Base-by-base conservation (phyloP, 768 basidiomycete genomes). In the Fibroporia radiculosa region DNA sequence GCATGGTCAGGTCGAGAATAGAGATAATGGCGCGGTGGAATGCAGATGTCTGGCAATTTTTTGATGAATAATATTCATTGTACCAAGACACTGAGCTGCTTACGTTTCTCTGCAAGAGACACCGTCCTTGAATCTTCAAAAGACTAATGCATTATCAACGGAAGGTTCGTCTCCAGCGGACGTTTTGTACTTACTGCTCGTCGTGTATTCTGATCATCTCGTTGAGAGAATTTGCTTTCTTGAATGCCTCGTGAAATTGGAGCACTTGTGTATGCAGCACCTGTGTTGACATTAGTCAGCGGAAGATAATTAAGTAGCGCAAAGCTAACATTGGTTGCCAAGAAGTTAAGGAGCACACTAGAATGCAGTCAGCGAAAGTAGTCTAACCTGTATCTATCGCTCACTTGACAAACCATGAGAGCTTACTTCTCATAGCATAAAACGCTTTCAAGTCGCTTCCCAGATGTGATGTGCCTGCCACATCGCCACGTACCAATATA, bases 371-470 rank as follows among this genome's bases (percentile, higher is more conserved):
- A n/a, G n/a, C n/a, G n/a, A n/a, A n/a, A n/a, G n/a, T n/a, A n/a
- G n/a, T n/a, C n/a, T n/a, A n/a, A n/a, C n/a, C n/a, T n/a, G n/a
- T n/a, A n/a, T n/a, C n/a, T n/a, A n/a, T n/a, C n/a, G 72, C 83
- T 54, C 56, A 89, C 88, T 85, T 88, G 59, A 85, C 73, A 53
- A 90, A 85, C 89, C 89, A 92, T 46, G 83, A 82, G 47, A 92
- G 54, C 44, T 82, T 79, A 51, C 80, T 78, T 49, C 87, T 66
- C 71, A 88, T 75, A 0, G 82, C 83, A 58, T 86, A 87, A 53
- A 90, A 80, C 12, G 71, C 70, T 63, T 86, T 89, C 55, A 83
- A 45, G 42, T 80, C 78, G 18, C 63, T 66, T 27, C 61, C 66
- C 39, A 64, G 38, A 22, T 56, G 62, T 25, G 65, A 58, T 14